Percentiles rank a stretch among this genome's conserved stretches.
phyloP scores from a whole-genome alignment of 257 asterid species.

The Gentiana macrophylla region DNA sequence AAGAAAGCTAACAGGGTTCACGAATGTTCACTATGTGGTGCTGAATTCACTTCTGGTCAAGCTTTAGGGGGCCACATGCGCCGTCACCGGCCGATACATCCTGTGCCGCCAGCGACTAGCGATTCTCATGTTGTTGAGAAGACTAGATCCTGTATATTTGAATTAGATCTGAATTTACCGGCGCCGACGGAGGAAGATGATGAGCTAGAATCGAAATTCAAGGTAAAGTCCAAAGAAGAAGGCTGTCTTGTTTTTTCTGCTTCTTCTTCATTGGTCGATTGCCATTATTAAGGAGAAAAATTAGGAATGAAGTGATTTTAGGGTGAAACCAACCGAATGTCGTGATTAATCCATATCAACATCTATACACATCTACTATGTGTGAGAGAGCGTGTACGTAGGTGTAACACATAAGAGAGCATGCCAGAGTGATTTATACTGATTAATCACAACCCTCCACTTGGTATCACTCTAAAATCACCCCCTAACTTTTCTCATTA shows the following conservation, averaged over 20 bases:
- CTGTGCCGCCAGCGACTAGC: slow-evolving; percentile 11
- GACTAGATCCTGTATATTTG: slow-evolving; percentile 27
- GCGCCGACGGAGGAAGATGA: slow-evolving; percentile 55
- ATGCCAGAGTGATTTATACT: too few relatives aligned
- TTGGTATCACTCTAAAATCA: too few relatives aligned
- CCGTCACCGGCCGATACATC: slow-evolving; percentile 68
- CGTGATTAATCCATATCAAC: too few relatives aligned
- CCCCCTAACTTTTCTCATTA: too few relatives aligned
- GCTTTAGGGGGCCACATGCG: slow-evolving; percentile 99
- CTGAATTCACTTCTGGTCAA: slow-evolving; percentile 80
- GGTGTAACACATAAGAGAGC: too few relatives aligned
- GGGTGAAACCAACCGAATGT: too few relatives aligned
- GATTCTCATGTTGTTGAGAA: slow-evolving; percentile 32
- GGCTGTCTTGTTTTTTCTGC: slow-evolving; percentile 50
- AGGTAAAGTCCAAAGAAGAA: slow-evolving; percentile 51
- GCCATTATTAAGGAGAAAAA: slow-evolving; percentile 37
- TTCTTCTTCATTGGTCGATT: slow-evolving; percentile 58
- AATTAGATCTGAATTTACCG: slow-evolving; percentile 87
- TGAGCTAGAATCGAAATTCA: slow-evolving; percentile 34
- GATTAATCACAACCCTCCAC: too few relatives aligned
- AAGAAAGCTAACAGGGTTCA: slow-evolving; percentile 42
- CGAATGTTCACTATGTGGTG: slow-evolving; percentile 79
- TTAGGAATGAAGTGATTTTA: not conserved
- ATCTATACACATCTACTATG: too few relatives aligned
- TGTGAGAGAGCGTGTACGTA: too few relatives aligned